Evolutionary conservation across 2,329 filamentous ascomycete species (phyloP).

Genomic region (Mollisia scopiformis): DNA sequence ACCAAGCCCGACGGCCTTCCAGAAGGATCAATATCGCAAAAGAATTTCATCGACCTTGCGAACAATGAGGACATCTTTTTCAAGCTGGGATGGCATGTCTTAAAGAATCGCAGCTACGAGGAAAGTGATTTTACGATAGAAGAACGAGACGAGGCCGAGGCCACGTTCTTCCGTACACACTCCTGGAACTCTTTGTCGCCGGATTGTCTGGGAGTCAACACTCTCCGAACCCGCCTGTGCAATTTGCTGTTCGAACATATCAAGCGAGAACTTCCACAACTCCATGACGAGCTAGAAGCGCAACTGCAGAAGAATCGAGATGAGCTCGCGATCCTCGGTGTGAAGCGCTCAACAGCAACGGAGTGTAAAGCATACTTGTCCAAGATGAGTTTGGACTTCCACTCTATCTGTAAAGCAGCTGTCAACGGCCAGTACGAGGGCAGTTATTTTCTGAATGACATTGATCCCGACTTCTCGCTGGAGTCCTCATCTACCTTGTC

Average conservation of each 20-base stretch:
- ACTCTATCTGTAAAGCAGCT: constrained; percentile 47
- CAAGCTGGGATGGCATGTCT: constrained; percentile 51
- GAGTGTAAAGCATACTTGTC: constrained; percentile 55
- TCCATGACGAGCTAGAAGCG: constrained; percentile 47
- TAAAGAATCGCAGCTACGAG: constrained; percentile 48
- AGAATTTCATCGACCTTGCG: constrained; percentile 39
- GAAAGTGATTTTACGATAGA: constrained; percentile 34
- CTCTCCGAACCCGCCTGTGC: constrained; percentile 28
- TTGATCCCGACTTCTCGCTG: constrained; percentile 50
- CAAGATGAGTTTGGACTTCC: constrained; percentile 47
- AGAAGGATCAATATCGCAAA: constrained; percentile 40
- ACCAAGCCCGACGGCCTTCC: constrained; percentile 48
- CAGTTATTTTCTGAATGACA: too few species aligned
- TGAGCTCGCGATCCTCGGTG: constrained; percentile 51
- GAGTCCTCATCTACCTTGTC: constrained; percentile 40
- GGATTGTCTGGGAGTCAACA: constrained; percentile 27
- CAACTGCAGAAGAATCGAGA: constrained; percentile 40
- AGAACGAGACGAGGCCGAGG: constrained; percentile 27
- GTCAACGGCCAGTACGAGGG: constrained; percentile 57
- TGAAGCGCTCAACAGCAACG: constrained; percentile 44
- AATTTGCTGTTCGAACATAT: constrained; percentile 35
- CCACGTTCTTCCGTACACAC: constrained; percentile 26
- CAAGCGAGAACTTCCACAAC: constrained; percentile 45
- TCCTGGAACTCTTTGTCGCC: constrained; percentile 31
- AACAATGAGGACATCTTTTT: constrained; percentile 44